phyloP scores from a whole-genome alignment of 345 rosid species.

The Arabis alpina region DNA sequence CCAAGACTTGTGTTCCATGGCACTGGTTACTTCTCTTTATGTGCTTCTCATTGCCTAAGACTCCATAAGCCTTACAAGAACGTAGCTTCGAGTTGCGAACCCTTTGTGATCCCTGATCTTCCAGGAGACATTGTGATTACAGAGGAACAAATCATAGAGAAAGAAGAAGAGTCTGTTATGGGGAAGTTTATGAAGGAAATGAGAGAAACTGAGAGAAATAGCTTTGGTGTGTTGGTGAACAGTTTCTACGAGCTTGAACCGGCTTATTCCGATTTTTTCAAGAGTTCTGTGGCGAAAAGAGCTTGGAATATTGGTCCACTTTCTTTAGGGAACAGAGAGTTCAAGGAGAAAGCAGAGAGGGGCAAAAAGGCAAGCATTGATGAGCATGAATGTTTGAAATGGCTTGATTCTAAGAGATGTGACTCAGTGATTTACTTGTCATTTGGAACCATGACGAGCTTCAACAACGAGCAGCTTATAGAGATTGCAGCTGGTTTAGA shows the following conservation, averaged over 20 bases:
- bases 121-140: conserved; percentile 55
- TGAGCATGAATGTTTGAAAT: too few species aligned
- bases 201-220: conserved; percentile 49
- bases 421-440: background rate
- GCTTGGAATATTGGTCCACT: conserved; percentile 46
- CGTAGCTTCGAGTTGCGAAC: conserved; percentile 48
- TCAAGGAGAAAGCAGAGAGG: too few species aligned
- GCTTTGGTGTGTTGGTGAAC: conserved; percentile 70
- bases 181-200: conserved; percentile 26
- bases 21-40: conserved; percentile 47
- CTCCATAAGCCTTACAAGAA: conserved; percentile 51
- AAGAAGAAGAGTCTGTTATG: conserved; percentile 10
- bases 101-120: conserved; percentile 52
- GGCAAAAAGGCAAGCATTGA: too few species aligned
- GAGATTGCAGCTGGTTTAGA: too few species aligned
- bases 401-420: too few species aligned
- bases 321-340: too few species aligned
- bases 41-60: conserved; percentile 37
- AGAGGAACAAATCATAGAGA: conserved; percentile 39
- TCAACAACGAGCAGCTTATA: too few species aligned
- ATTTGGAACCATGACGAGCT: too few species aligned
- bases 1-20: conserved; percentile 67
- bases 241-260: conserved; percentile 81
- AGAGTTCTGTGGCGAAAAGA: conserved; percentile 46
- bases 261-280: conserved; percentile 50